phyloP scores from a whole-genome alignment of 306 rosid species.

The Sophora flavescens region DNA sequence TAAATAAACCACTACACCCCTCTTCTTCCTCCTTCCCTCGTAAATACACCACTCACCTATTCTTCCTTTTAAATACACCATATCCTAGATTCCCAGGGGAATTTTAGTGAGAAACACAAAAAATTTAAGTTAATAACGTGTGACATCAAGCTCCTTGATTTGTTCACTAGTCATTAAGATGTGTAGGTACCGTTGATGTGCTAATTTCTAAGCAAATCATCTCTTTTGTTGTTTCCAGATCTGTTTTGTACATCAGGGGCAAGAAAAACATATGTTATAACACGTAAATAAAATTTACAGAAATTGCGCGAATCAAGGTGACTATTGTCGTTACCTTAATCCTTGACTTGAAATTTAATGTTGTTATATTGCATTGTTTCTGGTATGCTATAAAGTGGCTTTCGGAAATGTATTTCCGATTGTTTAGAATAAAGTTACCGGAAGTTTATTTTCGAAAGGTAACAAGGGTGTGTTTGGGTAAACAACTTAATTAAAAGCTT shows the following conservation, averaged over 20 bases:
- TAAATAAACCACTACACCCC: too few relatives aligned
- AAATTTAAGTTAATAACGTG: background rate
- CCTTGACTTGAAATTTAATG: conserved; percentile 99
- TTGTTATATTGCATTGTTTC: conserved; percentile 98
- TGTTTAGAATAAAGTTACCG: too few relatives aligned
- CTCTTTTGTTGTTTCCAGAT: conserved; percentile 8
- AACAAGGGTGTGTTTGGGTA: too few relatives aligned
- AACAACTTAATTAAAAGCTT: too few relatives aligned
- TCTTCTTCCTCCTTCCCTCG: too few relatives aligned
- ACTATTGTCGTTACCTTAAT: conserved; percentile 74
- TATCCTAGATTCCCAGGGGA: too few relatives aligned
- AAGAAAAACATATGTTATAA: background rate
- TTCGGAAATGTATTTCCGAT: too few relatives aligned
- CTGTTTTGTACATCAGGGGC: background rate
- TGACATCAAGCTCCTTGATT: background rate
- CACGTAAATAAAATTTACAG: conserved; percentile 4
- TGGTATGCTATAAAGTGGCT: too few relatives aligned
- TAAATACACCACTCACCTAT: too few relatives aligned
- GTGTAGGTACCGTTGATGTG: background rate
- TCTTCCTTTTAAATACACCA: too few relatives aligned
- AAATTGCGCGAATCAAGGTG: conserved; percentile 14
- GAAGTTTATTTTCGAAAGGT: too few relatives aligned
- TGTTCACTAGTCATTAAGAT: background rate
- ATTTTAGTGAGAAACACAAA: background rate
- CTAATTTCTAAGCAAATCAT: conserved; percentile 21